Conservation (phyloP, 208 protist species). For the Leishmania lainsoni region DNA sequence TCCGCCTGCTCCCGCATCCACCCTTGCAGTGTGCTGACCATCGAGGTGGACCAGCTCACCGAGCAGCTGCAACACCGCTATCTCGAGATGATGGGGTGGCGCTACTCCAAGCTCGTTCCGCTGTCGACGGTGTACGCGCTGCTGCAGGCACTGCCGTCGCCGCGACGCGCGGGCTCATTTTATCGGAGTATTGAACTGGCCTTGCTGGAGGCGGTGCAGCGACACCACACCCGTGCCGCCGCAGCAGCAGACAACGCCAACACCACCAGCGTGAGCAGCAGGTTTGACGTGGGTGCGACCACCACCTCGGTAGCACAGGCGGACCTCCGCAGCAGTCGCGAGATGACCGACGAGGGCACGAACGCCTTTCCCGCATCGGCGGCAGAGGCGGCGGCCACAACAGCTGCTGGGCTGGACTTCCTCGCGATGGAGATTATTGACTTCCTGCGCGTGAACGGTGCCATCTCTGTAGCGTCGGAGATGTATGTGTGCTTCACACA, state of each 20-base stretch:
- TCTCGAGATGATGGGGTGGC: conserved; percentile 44
- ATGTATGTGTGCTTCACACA: conserved; percentile 75
- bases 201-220: conserved; percentile 44
- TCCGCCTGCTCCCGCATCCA: conserved; percentile 53
- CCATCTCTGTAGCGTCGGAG: conserved; percentile 53
- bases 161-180: conserved; percentile 64
- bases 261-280: conserved; percentile 1
- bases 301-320: not conserved
- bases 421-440: conserved; percentile 75
- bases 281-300: not conserved
- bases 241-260: conserved; percentile 14
- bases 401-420: conserved; percentile 47
- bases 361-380: not conserved
- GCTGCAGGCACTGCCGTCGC: conserved; percentile 46
- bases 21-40: conserved; percentile 64
- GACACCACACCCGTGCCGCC: conserved; percentile 28
- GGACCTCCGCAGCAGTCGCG: conserved; percentile 9
- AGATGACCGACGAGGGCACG: conserved; percentile 8
- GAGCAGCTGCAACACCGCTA: conserved; percentile 56
- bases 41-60: conserved; percentile 44
- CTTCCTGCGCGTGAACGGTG: conserved; percentile 61
- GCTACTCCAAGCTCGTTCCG: conserved; percentile 59
- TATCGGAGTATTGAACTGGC: conserved; percentile 63
- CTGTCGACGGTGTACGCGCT: conserved; percentile 46
- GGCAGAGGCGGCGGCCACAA: conserved; percentile 17